Evolutionary conservation across 371 early-diverging fungal species (phyloP).

Genomic region (Lichtheimia ornata): DNA sequence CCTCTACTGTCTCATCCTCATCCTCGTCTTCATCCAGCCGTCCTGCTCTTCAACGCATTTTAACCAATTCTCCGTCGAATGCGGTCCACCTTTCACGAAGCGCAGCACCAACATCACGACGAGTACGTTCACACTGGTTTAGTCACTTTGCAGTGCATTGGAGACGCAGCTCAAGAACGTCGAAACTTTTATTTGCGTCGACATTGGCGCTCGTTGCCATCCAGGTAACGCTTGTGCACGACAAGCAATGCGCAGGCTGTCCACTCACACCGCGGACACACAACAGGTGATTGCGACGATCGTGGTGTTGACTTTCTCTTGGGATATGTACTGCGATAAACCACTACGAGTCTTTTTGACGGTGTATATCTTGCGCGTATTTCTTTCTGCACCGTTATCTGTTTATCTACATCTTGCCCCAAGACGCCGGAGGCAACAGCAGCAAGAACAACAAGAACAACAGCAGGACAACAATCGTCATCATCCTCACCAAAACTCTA

Average conservation of each 20-base stretch:
- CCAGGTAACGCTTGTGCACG: constrained; percentile 22
- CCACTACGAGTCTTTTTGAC: constrained; percentile 46
- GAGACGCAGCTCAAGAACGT: constrained; percentile 46
- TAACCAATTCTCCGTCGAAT: constrained; percentile 49
- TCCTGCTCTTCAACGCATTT: constrained; percentile 47
- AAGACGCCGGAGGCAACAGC: constrained; percentile 27
- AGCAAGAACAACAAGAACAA: constrained; percentile 7
- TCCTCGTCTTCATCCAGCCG: constrained; percentile 44
- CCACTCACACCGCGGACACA: too few relatives aligned
- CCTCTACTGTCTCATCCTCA: constrained; percentile 42
- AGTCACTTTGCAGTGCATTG: constrained; percentile 49
- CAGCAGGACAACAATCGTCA: background rate
- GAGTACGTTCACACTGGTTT: constrained; percentile 53
- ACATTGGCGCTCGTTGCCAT: constrained; percentile 37
- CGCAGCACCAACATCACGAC: constrained; percentile 42
- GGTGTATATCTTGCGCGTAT: constrained; percentile 42
- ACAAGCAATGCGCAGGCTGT: too few relatives aligned
- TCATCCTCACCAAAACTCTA: background rate
- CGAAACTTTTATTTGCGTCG: constrained; percentile 37
- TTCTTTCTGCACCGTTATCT: constrained; percentile 39
- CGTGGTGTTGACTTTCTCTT: constrained; percentile 40
- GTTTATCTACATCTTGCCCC: constrained; percentile 49
- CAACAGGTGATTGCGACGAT: constrained; percentile 32
- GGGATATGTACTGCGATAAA: constrained; percentile 52
- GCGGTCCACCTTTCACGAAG: constrained; percentile 46